phyloP scores from a whole-genome alignment of 495 filamentous ascomycete genomes.

The Penicillium egyptiacum region DNA sequence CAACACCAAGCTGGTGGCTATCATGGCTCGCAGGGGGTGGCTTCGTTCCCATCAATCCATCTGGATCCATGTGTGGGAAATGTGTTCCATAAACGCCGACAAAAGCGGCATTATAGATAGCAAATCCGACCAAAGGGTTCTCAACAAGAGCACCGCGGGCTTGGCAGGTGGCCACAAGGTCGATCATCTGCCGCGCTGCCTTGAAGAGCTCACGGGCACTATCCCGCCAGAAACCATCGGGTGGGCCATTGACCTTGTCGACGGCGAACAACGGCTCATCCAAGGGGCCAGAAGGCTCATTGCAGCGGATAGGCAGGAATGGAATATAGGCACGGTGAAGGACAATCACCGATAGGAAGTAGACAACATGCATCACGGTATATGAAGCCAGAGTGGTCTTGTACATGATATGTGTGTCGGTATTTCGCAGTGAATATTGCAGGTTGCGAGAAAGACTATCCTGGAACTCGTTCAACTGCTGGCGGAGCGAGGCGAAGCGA shows the following conservation, averaged over 20 bases:
- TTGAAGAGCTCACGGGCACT: conserved; percentile 74
- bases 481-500: conserved; percentile 60
- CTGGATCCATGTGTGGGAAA: conserved; percentile 77
- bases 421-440: conserved; percentile 70
- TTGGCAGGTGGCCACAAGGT: conserved; percentile 72
- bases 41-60: conserved; percentile 53
- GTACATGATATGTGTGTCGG: conserved; percentile 77
- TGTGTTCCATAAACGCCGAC: conserved; percentile 66
- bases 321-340: conserved; percentile 81
- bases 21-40: conserved; percentile 27
- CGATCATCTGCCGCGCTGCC: conserved; percentile 70
- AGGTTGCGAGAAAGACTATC: conserved; percentile 66
- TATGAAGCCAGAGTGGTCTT: conserved; percentile 69
- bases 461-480: conserved; percentile 64
- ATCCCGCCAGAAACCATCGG: conserved; percentile 67
- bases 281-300: conserved; percentile 67
- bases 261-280: conserved; percentile 66
- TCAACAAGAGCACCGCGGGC: conserved; percentile 70
- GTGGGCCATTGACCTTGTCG: conserved; percentile 49
- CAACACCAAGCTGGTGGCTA: conserved; percentile 32
- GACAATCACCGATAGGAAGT: conserved; percentile 73
- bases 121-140: conserved; percentile 77
- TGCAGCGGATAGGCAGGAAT: conserved; percentile 72
- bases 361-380: conserved; percentile 74
- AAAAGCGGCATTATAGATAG: conserved; percentile 79